Conservation (phyloP, 768 basidiomycete species). For the Pulveroboletus ravenelii region DNA sequence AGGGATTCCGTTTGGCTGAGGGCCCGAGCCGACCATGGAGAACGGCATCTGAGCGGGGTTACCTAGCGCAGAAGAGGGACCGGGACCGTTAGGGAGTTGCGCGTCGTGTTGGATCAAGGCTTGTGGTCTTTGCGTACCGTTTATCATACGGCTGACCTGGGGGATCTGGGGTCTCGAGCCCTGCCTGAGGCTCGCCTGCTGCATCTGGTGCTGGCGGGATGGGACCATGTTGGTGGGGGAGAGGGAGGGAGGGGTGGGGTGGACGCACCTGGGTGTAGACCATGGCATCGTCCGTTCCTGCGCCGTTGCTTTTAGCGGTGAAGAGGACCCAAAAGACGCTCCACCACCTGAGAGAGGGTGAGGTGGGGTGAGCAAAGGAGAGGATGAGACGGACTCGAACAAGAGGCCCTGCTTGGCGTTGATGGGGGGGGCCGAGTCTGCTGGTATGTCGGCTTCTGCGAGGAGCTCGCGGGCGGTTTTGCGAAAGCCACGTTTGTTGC, state of each 20-base stretch:
- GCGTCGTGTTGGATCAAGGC: constrained; percentile 9
- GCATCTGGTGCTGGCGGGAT: constrained; percentile 34
- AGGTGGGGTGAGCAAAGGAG: not conserved
- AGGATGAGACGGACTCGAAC: constrained; percentile 58
- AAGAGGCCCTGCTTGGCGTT: constrained; percentile 78
- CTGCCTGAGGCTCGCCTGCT: constrained; percentile 33
- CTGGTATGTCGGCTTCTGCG: constrained; percentile 59
- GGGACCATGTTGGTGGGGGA: constrained; percentile 12
- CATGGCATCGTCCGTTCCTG: constrained; percentile 65
- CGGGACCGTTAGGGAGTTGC: constrained; percentile 31
- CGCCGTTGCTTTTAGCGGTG: constrained; percentile 68
- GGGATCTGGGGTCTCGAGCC: constrained; percentile 26
- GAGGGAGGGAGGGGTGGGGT: not conserved
- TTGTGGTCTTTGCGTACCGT: constrained; percentile 30
- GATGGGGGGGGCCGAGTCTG: constrained; percentile 67
- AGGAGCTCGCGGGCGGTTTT: constrained; percentile 69
- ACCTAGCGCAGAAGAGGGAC: constrained; percentile 4
- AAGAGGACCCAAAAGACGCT: constrained; percentile 86
- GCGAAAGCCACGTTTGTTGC: constrained; percentile 69
- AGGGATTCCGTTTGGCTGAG: constrained; percentile 44
- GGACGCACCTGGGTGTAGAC: constrained; percentile 62
- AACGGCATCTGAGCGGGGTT: constrained; percentile 25
- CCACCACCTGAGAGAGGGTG: constrained; percentile 62
- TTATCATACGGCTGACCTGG: constrained; percentile 27
- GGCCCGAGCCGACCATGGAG: constrained; percentile 30